These are phyloP conservation scores for Lenzites betulinus DNA, from an alignment of 768 basidiomycete genomes.

Conservation along the genomic window DNA sequence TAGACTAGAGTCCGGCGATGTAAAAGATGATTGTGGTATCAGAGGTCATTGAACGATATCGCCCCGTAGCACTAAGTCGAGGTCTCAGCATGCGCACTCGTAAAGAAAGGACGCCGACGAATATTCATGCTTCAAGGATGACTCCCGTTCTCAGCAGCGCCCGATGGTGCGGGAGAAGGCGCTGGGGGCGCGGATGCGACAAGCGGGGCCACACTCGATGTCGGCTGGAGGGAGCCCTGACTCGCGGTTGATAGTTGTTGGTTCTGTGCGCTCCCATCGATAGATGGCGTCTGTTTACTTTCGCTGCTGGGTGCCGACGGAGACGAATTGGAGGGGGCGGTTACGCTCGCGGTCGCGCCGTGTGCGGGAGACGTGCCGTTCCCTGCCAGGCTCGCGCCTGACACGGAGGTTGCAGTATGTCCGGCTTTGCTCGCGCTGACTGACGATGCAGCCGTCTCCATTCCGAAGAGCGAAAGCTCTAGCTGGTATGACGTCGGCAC, in stretches of 20 bases:
- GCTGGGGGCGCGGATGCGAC: no score
- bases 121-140: no score
- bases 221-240: neutral
- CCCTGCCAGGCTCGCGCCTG: neutral
- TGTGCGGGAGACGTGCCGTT: constrained; percentile 7
- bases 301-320: neutral
- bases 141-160: no score
- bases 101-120: no score
- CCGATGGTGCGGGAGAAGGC: no score
- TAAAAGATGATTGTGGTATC: no score
- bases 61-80: no score
- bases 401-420: neutral
- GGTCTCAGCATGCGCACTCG: no score
- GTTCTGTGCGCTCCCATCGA: neutral
- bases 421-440: constrained; percentile 19
- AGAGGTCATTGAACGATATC: no score
- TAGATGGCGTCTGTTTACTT: neutral
- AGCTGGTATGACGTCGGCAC: constrained; percentile 53
- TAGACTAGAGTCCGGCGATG: no score
- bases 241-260: neutral
- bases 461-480: constrained; percentile 12
- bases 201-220: no score
- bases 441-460: constrained; percentile 7
- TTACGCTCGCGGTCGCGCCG: neutral
- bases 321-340: neutral